A percentile compares a stretch with the other conserved stretches of the same genome.
These are phyloP conservation scores for Diaporthe humulicola DNA, from an alignment of 2,329 filamentous ascomycete species.

Conservation along the genomic window DNA sequence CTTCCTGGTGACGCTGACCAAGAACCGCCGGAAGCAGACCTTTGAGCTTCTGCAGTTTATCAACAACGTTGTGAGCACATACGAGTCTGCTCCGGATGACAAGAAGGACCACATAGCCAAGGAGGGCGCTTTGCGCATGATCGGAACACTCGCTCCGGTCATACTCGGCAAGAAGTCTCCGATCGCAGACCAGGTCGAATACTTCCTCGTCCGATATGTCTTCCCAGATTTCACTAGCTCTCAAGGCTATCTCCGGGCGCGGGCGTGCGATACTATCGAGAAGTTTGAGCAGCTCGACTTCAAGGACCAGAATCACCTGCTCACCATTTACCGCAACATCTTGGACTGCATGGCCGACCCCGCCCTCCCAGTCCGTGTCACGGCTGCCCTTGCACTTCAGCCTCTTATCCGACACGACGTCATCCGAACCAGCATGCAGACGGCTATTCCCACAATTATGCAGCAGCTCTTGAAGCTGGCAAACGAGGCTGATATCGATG, in stretches of 20 bases:
- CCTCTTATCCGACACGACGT: conserved; percentile 95
- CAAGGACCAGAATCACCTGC: conserved; percentile 94
- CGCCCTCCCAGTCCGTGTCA: conserved; percentile 93
- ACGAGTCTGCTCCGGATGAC: conserved; percentile 85
- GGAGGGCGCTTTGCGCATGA: conserved; percentile 96
- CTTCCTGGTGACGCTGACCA: conserved; percentile 94
- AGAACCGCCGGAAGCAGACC: conserved; percentile 93
- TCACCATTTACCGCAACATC: conserved; percentile 96
- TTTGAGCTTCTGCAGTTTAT: conserved; percentile 96
- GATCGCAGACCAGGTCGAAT: conserved; percentile 97
- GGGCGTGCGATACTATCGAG: conserved; percentile 96
- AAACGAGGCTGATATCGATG: conserved; percentile 98
- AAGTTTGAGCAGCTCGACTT: conserved; percentile 98
- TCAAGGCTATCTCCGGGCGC: conserved; percentile 91
- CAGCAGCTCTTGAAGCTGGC: conserved; percentile 96
- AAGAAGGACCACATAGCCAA: conserved; percentile 96
- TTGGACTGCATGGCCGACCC: conserved; percentile 96
- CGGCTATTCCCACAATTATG: conserved; percentile 99
- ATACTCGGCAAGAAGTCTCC: conserved; percentile 98
- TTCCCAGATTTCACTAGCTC: conserved; percentile 97
- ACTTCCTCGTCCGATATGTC: conserved; percentile 97
- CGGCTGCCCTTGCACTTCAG: conserved; percentile 92
- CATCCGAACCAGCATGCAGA: conserved; percentile 95
- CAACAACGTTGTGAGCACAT: conserved; percentile 93
- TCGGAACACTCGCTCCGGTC: conserved; percentile 92